A percentile compares a stretch with the other conserved stretches of the same genome.
phyloP scores from a whole-genome alignment of 1,284 basidiomycete species.

The Termitomyces sp. region DNA sequence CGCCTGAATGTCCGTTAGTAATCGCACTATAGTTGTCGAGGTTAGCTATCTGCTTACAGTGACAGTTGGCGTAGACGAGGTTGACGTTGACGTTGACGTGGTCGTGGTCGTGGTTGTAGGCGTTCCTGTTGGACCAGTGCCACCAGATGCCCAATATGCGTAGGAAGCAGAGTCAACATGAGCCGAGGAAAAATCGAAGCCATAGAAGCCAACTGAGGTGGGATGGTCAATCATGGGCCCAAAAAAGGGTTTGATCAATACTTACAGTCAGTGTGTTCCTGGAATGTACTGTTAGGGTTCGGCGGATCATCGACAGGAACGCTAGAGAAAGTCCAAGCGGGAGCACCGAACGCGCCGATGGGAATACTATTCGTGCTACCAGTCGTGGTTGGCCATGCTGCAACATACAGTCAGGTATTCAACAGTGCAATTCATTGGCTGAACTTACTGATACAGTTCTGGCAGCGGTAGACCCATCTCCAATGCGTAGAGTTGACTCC shows the following conservation, averaged over 20 bases:
- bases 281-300: conserved; percentile 31
- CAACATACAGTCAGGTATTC: not conserved
- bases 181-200: conserved; percentile 42
- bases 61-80: conserved; percentile 28
- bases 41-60: conserved; percentile 22
- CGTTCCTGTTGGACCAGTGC: conserved; percentile 26
- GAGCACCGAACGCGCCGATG: conserved; percentile 34
- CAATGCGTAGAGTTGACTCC: conserved; percentile 48
- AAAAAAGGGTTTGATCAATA: not conserved
- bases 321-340: conserved; percentile 49
- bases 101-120: conserved; percentile 27
- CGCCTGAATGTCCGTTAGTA: conserved; percentile 22
- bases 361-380: conserved; percentile 33
- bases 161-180: conserved; percentile 43
- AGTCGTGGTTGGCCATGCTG: conserved; percentile 32
- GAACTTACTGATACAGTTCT: conserved; percentile 39
- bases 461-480: conserved; percentile 55
- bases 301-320: conserved; percentile 31
- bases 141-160: conserved; percentile 44
- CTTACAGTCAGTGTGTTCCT: conserved; percentile 33
- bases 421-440: not conserved
- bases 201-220: conserved; percentile 51
- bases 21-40: not conserved
- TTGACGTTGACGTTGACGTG: conserved; percentile 23
- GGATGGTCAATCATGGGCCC: not conserved